A percentile compares a stretch with the other conserved stretches of the same genome.
phyloP scores from a whole-genome alignment of 1,139 yeast genomes.

The Spencermartinsiella ligniputridi region DNA sequence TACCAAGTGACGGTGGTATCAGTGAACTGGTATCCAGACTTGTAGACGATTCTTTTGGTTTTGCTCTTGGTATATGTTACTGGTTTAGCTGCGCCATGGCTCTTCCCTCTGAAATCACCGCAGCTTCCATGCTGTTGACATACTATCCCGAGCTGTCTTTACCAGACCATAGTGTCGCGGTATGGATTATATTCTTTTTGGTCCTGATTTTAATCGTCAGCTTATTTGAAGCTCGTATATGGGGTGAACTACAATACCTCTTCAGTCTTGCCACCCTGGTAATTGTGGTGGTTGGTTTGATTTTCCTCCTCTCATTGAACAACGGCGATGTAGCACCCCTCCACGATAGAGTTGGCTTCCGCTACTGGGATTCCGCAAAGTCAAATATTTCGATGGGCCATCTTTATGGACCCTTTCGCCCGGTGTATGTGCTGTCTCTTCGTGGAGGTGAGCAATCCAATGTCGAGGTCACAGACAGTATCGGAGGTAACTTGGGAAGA shows the following conservation, averaged over 20 bases:
- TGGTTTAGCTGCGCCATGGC: slow-evolving; percentile 72
- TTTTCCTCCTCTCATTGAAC: slow-evolving; percentile 62
- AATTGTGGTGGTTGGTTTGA: slow-evolving; percentile 52
- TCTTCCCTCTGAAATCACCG: slow-evolving; percentile 75
- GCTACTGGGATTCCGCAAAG: slow-evolving; percentile 55
- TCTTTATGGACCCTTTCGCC: slow-evolving; percentile 69
- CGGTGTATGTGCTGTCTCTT: slow-evolving; percentile 46
- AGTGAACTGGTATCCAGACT: slow-evolving; percentile 60
- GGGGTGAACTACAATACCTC: slow-evolving; percentile 71
- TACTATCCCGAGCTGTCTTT: slow-evolving; percentile 55
- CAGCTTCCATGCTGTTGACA: slow-evolving; percentile 69
- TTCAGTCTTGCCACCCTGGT: slow-evolving; percentile 45
- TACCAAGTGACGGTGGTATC: slow-evolving; percentile 76
- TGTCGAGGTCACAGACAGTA: slow-evolving; percentile 35
- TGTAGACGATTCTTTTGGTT: slow-evolving; percentile 83
- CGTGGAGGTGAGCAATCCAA: slow-evolving; percentile 42
- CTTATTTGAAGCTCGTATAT: slow-evolving; percentile 61
- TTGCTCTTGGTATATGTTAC: slow-evolving; percentile 73
- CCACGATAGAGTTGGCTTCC: slow-evolving; percentile 50
- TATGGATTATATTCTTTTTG: slow-evolving; percentile 61
- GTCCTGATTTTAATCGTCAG: slow-evolving; percentile 49
- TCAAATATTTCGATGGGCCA: slow-evolving; percentile 48
- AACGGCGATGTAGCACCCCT: slow-evolving; percentile 42
- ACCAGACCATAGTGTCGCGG: slow-evolving; percentile 52
- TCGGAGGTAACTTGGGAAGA: slow-evolving; percentile 61